phyloP scores from a whole-genome alignment of 805 yeast species.

The Millerozyma acaciae region DNA sequence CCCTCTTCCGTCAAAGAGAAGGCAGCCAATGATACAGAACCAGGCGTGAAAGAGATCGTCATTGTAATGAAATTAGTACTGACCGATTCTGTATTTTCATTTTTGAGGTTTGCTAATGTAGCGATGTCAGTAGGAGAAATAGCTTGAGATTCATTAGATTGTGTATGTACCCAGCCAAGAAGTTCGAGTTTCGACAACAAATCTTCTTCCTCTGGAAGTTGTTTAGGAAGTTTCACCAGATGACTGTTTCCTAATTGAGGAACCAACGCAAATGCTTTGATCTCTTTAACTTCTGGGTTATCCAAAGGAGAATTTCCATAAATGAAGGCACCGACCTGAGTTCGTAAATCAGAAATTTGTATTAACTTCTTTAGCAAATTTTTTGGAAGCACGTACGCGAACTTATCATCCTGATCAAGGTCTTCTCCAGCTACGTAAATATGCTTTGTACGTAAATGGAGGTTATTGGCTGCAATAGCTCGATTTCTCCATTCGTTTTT shows the following conservation, averaged over 20 bases:
- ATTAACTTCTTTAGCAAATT: conserved; percentile 75
- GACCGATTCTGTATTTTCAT: conserved; percentile 35
- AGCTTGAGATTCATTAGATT: conserved; percentile 57
- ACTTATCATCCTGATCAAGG: conserved; percentile 40
- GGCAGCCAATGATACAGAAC: conserved; percentile 75
- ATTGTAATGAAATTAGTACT: conserved; percentile 49
- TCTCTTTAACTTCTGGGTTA: conserved; percentile 76
- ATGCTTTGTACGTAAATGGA: conserved; percentile 67
- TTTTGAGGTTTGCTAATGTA: conserved; percentile 45
- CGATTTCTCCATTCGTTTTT: conserved; percentile 87
- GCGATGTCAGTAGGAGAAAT: conserved; percentile 72
- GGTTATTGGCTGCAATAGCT: conserved; percentile 72
- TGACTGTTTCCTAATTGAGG: conserved; percentile 83
- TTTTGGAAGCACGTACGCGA: conserved; percentile 77
- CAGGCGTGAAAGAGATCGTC: conserved; percentile 72
- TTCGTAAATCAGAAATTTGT: conserved; percentile 73
- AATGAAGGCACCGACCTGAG: conserved; percentile 77
- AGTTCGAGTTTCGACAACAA: conserved; percentile 55
- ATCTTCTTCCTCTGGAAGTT: conserved; percentile 36
- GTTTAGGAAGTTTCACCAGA: conserved; percentile 56
- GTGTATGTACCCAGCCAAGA: conserved; percentile 94
- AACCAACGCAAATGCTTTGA: conserved; percentile 67
- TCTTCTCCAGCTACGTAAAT: conserved; percentile 68
- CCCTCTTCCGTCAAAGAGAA: conserved; percentile 63
- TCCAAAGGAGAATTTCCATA: conserved; percentile 79